phyloP scores from a whole-genome alignment of 805 yeast genomes.

The Candida ipomoeae region DNA sequence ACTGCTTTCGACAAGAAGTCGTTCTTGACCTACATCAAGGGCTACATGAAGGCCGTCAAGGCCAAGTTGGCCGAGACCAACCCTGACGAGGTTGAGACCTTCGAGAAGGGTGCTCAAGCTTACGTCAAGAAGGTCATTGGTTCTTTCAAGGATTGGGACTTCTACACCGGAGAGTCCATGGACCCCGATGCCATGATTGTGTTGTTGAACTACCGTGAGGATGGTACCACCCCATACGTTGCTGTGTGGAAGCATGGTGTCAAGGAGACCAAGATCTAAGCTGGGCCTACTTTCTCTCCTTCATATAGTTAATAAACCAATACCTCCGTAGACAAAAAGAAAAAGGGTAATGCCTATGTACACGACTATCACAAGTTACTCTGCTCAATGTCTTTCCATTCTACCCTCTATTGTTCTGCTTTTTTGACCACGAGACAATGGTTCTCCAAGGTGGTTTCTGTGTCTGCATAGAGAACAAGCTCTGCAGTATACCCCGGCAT shows the following conservation, averaged over 20 bases:
- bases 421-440: slow-evolving; percentile 41
- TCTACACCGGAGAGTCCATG: slow-evolving; percentile 99
- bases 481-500: slow-evolving; percentile 40
- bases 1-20: slow-evolving; percentile 98
- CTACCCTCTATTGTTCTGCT: not conserved
- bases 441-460: slow-evolving; percentile 66
- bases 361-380: too few species aligned
- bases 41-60: slow-evolving; percentile 97
- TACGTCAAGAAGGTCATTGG: slow-evolving; percentile 95
- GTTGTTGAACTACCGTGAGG: slow-evolving; percentile 99
- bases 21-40: slow-evolving; percentile 93
- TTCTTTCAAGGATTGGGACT: slow-evolving; percentile 98
- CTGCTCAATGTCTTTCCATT: too few species aligned
- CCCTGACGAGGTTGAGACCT: slow-evolving; percentile 83
- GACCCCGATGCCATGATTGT: slow-evolving; percentile 99
- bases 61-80: slow-evolving; percentile 79
- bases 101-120: slow-evolving; percentile 96
- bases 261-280: slow-evolving; percentile 81
- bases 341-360: too few species aligned
- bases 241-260: slow-evolving; percentile 99
- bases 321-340: too few species aligned
- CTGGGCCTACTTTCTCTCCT: not conserved
- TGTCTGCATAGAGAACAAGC: slow-evolving; percentile 56
- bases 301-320: too few species aligned
- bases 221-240: slow-evolving; percentile 96